Conservation (phyloP, 345 rosid species). For the Citrus unshiu region DNA sequence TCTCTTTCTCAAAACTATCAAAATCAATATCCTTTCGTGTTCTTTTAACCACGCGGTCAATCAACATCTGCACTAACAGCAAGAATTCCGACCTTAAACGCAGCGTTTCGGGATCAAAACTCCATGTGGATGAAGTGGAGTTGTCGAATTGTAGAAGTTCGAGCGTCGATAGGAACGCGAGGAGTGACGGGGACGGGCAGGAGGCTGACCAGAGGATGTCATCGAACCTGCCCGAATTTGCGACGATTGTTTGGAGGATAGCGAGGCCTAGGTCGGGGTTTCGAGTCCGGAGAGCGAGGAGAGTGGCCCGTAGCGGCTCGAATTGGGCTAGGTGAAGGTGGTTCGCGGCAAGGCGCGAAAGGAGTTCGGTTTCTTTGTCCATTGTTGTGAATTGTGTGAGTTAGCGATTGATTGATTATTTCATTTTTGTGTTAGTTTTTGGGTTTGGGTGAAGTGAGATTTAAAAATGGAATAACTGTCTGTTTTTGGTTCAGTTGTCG, state of each 20-base stretch:
- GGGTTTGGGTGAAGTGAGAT: background rate
- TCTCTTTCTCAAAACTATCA: slow-evolving; percentile 32
- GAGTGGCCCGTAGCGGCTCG: slow-evolving; percentile 85
- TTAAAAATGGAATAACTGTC: background rate
- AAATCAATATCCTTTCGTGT: slow-evolving; percentile 30
- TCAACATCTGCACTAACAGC: slow-evolving; percentile 60
- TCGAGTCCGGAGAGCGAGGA: slow-evolving; percentile 65
- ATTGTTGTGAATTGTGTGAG: slow-evolving; percentile 19
- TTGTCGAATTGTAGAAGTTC: slow-evolving; percentile 60
- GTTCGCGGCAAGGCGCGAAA: slow-evolving; percentile 81
- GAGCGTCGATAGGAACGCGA: slow-evolving; percentile 61
- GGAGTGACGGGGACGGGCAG: slow-evolving; percentile 74
- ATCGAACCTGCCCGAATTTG: slow-evolving; percentile 68
- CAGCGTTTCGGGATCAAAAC: slow-evolving; percentile 59
- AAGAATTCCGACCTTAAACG: slow-evolving; percentile 75
- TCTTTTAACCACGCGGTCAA: slow-evolving; percentile 40
- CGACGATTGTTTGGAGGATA: slow-evolving; percentile 72
- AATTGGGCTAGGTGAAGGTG: slow-evolving; percentile 86
- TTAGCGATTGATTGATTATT: background rate
- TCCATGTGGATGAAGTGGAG: slow-evolving; percentile 58
- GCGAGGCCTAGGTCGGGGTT: slow-evolving; percentile 65
- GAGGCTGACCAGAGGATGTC: slow-evolving; percentile 72
- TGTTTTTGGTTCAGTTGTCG: background rate
- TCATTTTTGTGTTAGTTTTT: background rate
- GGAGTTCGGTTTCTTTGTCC: slow-evolving; percentile 82